Percentiles rank a stretch among this genome's conserved stretches.
Evolutionary conservation across 345 rosid genomes (phyloP).

Genomic region (Rhizophora apiculata): DNA sequence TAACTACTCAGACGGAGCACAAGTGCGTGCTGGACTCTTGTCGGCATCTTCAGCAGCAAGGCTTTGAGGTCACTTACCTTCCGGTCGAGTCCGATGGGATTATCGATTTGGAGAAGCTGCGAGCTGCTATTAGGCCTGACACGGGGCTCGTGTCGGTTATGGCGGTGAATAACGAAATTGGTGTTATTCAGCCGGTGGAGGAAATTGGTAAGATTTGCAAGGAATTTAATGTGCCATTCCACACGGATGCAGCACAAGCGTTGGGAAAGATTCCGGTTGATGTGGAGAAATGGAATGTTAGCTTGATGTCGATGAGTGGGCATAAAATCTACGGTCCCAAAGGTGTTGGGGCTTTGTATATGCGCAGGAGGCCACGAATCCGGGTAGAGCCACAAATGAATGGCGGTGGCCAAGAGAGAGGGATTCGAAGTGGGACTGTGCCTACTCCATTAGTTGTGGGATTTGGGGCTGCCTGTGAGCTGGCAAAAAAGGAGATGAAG

Average conservation of each 20-base stretch:
- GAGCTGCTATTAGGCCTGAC: slow-evolving; percentile 64
- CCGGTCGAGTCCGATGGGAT: slow-evolving; percentile 74
- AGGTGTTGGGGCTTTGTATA: slow-evolving; percentile 88
- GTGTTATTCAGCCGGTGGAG: slow-evolving; percentile 90
- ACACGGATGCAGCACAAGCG: slow-evolving; percentile 94
- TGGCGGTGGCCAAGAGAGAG: slow-evolving; percentile 99
- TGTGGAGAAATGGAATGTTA: slow-evolving; percentile 86
- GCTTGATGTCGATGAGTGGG: slow-evolving; percentile 91
- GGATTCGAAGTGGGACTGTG: slow-evolving; percentile 87
- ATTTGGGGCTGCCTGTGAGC: slow-evolving; percentile 84
- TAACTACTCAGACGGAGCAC: slow-evolving; percentile 96
- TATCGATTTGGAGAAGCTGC: slow-evolving; percentile 60
- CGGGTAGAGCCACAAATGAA: slow-evolving; percentile 89
- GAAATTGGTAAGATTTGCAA: slow-evolving; percentile 83
- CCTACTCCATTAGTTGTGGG: slow-evolving; percentile 86
- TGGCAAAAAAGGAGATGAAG: slow-evolving; percentile 83
- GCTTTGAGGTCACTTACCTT: slow-evolving; percentile 84
- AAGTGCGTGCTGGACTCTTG: slow-evolving; percentile 94
- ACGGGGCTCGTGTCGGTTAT: slow-evolving; percentile 84
- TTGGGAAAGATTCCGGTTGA: slow-evolving; percentile 88
- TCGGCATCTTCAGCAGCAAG: slow-evolving; percentile 93
- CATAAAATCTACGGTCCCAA: slow-evolving; percentile 91
- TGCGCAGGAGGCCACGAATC: slow-evolving; percentile 79
- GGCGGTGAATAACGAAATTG: slow-evolving; percentile 97
- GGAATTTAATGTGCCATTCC: slow-evolving; percentile 75